Base-by-base conservation (phyloP, 1,139 yeast genomes). In the Sugiyamaella novakii region DNA sequence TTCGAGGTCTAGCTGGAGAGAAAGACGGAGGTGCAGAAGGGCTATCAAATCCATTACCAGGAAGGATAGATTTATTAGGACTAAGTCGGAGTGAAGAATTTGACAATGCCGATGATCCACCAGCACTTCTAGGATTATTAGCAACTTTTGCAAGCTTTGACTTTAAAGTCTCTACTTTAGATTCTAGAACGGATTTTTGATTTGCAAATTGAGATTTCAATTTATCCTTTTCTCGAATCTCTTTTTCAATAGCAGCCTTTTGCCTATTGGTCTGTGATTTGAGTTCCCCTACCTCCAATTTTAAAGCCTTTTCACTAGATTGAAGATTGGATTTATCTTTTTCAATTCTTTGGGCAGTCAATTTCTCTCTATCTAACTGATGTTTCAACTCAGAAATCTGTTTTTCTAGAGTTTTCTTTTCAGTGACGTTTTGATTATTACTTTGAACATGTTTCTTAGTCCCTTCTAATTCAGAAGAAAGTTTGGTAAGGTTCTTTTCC, bases 151-250 rank as follows among this genome's bases (percentile, higher is more conserved):
- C 33, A 22, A 58, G 25, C 40, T 54, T 56, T 30, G 44, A 29
- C 40, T 51, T 54, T 12, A 58, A 36, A 6, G 46, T 36, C 11
- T 55, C 60, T 8, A 54, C 19, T 45, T 54, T 56, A 3, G 54
- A 40, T 33, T 58, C 61, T 37, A 54, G 36, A 10, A 52, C 59
- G 1, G 57, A 51, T 42, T 56, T 55, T 30, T 55, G 55, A 21
- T 54, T 54, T 7, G 53, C 45, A 22, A 48, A 44, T 36, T 58
- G 59, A 11, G 40, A 17, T 21, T 51, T 51, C 22, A 49, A 50
- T 29, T 49, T 49, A 2, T 55, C 59, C 18, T 51, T 44, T 38
- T 59, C 63, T 11, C 54, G 29, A 1, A 31, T 19, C n/a, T 50
- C 50, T 40, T 55, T 53, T n/a, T 59, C 60, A 2, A 46, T 47